These are phyloP conservation scores for Sequoia sempervirens DNA, from an alignment of 75 land plant genomes.

Conservation along the genomic window DNA sequence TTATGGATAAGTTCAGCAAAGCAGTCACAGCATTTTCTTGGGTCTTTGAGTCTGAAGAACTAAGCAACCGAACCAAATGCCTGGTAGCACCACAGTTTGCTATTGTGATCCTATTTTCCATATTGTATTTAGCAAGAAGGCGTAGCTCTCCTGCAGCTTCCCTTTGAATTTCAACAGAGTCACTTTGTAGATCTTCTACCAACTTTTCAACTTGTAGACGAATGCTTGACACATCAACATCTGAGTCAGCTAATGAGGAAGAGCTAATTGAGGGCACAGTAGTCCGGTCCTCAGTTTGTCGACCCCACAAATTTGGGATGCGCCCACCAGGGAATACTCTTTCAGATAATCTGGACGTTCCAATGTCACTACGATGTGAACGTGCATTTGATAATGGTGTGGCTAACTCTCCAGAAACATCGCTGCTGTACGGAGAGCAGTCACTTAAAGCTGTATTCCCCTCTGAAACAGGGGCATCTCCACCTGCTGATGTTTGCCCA, in stretches of 20 bases:
- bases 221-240: constrained; percentile 42
- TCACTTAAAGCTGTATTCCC: constrained; percentile 10
- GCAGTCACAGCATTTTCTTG: constrained; percentile 95
- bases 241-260: constrained; percentile 29
- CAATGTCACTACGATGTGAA: constrained; percentile 24
- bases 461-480: constrained; percentile 19
- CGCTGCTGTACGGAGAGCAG: constrained; percentile 36
- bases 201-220: constrained; percentile 50
- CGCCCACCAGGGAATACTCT: constrained; percentile 11
- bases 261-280: constrained; percentile 47
- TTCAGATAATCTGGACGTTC: constrained; percentile 16
- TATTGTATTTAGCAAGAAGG: constrained; percentile 70
- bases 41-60: constrained; percentile 46
- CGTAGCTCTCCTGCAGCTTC: constrained; percentile 65
- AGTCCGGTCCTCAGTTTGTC: constrained; percentile 39
- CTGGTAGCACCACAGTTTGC: constrained; percentile 81
- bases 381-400: constrained; percentile 15
- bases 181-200: constrained; percentile 63
- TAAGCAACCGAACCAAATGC: constrained; percentile 56
- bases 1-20: constrained; percentile 83
- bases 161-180: constrained; percentile 48
- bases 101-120: constrained; percentile 80
- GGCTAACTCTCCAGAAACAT: constrained; percentile 45
- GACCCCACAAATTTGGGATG: constrained; percentile 19
- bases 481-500: constrained; percentile 20